Conservation (phyloP, 2,329 filamentous ascomycete genomes). For the Neonectria coccinea region DNA sequence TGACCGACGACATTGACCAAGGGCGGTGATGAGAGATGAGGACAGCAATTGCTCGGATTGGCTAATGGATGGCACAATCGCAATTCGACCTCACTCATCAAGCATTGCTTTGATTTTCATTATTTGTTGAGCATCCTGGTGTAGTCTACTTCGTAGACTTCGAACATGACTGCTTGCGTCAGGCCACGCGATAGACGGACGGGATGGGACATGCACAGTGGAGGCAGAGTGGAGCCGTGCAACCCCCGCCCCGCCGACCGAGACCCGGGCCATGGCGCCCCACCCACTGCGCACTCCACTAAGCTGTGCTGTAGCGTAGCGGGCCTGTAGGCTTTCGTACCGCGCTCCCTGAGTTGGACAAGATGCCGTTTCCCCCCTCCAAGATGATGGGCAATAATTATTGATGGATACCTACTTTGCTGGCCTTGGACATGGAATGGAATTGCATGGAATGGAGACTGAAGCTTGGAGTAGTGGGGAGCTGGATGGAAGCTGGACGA, state of each 20-base stretch:
- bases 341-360: background rate
- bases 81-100: background rate
- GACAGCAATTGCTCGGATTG: constrained; percentile 16
- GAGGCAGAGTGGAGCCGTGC: constrained; percentile 18
- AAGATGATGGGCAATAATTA: background rate
- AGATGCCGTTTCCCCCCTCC: constrained; percentile 1
- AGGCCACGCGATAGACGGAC: constrained; percentile 49
- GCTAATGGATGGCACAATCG: constrained; percentile 20
- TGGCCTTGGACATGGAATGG: background rate
- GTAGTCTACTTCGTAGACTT: too few species aligned
- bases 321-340: background rate
- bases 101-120: background rate
- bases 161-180: constrained; percentile 44
- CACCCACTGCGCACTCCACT: constrained; percentile 1
- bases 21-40: constrained; percentile 27
- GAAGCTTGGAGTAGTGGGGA: background rate
- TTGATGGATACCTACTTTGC: background rate
- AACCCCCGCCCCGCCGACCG: constrained; percentile 19
- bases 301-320: background rate
- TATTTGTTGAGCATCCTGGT: background rate
- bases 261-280: constrained; percentile 31
- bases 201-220: constrained; percentile 40
- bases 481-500: background rate
- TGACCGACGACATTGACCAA: constrained; percentile 22
- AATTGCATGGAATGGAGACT: background rate